phyloP scores from a whole-genome alignment of 179 eudicot species.

The Silene coronaria region DNA sequence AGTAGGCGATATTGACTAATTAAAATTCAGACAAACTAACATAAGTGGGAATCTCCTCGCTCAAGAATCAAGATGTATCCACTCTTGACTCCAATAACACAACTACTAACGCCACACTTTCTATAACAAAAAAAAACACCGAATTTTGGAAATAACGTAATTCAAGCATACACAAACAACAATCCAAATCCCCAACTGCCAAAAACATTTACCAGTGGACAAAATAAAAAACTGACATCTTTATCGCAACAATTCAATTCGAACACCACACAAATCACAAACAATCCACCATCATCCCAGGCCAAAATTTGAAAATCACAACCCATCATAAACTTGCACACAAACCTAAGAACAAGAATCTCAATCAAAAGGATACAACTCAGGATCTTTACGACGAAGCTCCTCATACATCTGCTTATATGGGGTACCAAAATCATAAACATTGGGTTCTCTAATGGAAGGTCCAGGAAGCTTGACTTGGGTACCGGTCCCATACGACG shows the following conservation, averaged over 20 bases:
- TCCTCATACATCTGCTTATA: slow-evolving; percentile 94
- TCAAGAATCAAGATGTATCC: neutral
- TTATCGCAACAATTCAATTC: too few relatives aligned
- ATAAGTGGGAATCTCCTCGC: neutral
- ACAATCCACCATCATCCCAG: neutral
- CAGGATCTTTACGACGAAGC: slow-evolving; percentile 84
- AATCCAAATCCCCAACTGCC: neutral
- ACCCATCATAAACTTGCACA: neutral
- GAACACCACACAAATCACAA: neutral
- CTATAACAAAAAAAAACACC: neutral
- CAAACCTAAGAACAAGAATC: neutral
- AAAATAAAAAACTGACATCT: too few relatives aligned
- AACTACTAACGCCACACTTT: neutral
- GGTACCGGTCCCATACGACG: slow-evolving; percentile 80
- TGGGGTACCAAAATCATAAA: slow-evolving; percentile 92
- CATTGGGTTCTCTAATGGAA: slow-evolving; percentile 80
- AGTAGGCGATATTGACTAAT: neutral
- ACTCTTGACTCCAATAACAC: neutral
- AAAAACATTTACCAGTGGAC: neutral
- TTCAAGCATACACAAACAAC: neutral
- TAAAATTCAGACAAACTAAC: neutral
- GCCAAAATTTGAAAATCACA: neutral
- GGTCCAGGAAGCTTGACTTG: slow-evolving; percentile 99
- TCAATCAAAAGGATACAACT: slow-evolving; percentile 52
- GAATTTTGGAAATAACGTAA: neutral